Base-by-base conservation (phyloP, 345 rosid genomes). In the Alliaria petiolata region DNA sequence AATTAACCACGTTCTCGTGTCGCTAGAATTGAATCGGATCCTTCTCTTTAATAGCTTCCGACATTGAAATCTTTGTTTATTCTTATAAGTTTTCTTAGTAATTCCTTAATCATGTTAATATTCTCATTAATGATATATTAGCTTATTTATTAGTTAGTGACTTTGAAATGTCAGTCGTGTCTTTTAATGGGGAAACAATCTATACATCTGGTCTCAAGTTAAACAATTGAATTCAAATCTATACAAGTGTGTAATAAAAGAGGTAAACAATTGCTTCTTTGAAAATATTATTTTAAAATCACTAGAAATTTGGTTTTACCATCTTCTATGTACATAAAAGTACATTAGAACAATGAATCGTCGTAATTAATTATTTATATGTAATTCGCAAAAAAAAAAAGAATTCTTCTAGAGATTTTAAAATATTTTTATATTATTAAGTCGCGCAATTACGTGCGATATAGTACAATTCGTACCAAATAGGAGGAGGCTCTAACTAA, bases 1-100 rank as follows among this genome's bases (percentile, higher is more conserved):
- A 55, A 45, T 59, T 30, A 61, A 43, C 14, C 71, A 72, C 59
- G 71, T 72, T 72, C 65, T 65, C 58, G 45, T 72, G 70, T 72
- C 77, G 17, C 16, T 7, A 55, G 51, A 55, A 65, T 26, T 56
- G 65, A 72, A 64, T 72, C 25, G 25, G 50, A 45, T 63, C 50
- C 16, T 54, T 72, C 42, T 35, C 20, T n/a, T 54, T 44, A 34
- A 43, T 20, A 44, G 50, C 47, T 30, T 63, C 64, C 64, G 50
- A 63, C 76, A 44, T 15, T 25, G 47, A 33, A 54, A 20, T 63
- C 1, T 35, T 72, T 44, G 22, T 45, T 55, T 64, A 63, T 22
- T 15, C 9, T 4, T 14, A 35, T 6, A 9, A 2, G 16, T 49
- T 62, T 17, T 25, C 39, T 16, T 51, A 43, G 35, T n/a, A 53